A percentile compares a stretch with the other conserved stretches of the same genome.
phyloP scores from a whole-genome alignment of 2,329 filamentous ascomycete species.

The Nemania abortiva region DNA sequence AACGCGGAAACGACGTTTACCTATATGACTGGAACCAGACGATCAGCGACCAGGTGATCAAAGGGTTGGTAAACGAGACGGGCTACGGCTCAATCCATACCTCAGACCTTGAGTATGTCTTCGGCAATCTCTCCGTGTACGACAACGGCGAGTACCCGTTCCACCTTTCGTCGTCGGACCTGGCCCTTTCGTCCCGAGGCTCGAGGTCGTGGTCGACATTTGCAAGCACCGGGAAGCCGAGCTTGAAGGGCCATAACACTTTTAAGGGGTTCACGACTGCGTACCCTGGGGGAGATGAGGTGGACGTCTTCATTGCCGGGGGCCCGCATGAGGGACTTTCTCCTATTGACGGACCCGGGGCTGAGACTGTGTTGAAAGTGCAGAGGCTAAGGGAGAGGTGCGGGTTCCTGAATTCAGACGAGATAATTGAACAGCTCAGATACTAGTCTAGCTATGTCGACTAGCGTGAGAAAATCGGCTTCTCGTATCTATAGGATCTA shows the following conservation, averaged over 20 bases:
- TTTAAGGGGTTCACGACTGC: conserved; percentile 58
- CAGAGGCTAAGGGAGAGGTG: conserved; percentile 62
- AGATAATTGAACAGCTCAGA: conserved; percentile 57
- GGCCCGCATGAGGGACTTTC: conserved; percentile 58
- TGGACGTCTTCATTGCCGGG: conserved; percentile 58
- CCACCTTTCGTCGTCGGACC: conserved; percentile 56
- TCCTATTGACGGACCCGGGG: conserved; percentile 53
- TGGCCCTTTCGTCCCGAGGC: conserved; percentile 54
- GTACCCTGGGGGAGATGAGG: conserved; percentile 47
- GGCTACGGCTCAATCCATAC: conserved; percentile 64
- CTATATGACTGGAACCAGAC: conserved; percentile 67
- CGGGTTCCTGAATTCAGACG: conserved; percentile 59
- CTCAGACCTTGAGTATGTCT: conserved; percentile 66
- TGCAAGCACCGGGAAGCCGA: conserved; percentile 55
- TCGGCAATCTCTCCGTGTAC: conserved; percentile 60
- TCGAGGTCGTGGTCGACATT: conserved; percentile 63
- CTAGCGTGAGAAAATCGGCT: neutral
- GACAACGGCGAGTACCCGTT: conserved; percentile 53
- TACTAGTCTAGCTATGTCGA: conserved; percentile 22
- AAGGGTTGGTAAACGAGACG: conserved; percentile 48
- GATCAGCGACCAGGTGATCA: conserved; percentile 60
- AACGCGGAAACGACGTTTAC: conserved; percentile 57
- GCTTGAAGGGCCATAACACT: conserved; percentile 51
- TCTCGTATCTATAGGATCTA: too few relatives aligned
- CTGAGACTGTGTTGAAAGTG: conserved; percentile 52